Evolutionary conservation across 179 eudicot genomes (phyloP).

Genomic region (Spinacia oleracea): DNA sequence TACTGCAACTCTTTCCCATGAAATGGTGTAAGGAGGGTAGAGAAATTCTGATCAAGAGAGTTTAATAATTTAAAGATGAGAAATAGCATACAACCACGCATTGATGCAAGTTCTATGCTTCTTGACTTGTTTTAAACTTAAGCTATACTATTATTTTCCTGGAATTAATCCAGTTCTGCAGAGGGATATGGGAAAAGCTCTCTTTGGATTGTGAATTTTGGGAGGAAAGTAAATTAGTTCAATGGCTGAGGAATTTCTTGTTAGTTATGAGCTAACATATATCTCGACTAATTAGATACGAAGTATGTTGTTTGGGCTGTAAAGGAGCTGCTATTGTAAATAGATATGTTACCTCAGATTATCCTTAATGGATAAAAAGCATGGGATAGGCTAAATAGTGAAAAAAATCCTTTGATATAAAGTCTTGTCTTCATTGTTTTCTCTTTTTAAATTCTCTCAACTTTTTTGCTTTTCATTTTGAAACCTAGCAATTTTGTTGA

Average conservation of each 20-base stretch:
- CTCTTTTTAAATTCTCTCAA: neutral
- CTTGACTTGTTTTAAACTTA: neutral
- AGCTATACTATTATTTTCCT: too few species aligned
- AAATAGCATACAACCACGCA: neutral
- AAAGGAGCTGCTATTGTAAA: too few species aligned
- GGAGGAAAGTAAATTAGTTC: neutral
- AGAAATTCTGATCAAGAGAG: neutral
- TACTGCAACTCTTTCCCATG: neutral
- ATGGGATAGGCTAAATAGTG: too few species aligned
- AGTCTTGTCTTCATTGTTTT: neutral
- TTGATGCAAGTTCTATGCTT: neutral
- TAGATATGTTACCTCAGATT: too few species aligned
- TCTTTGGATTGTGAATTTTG: neutral
- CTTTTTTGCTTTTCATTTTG: neutral
- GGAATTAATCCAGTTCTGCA: too few species aligned
- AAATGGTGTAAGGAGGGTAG: neutral
- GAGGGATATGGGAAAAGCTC: neutral
- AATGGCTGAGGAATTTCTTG: neutral
- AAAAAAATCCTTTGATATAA: too few species aligned
- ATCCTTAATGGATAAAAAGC: too few species aligned
- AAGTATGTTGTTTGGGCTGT: too few species aligned
- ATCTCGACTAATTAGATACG: too few species aligned
- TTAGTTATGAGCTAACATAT: too few species aligned
- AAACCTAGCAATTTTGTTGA: neutral
- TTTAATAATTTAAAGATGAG: too few species aligned